phyloP scores from a whole-genome alignment of 441 rosid species.

The Gossypium schwendimanii region DNA sequence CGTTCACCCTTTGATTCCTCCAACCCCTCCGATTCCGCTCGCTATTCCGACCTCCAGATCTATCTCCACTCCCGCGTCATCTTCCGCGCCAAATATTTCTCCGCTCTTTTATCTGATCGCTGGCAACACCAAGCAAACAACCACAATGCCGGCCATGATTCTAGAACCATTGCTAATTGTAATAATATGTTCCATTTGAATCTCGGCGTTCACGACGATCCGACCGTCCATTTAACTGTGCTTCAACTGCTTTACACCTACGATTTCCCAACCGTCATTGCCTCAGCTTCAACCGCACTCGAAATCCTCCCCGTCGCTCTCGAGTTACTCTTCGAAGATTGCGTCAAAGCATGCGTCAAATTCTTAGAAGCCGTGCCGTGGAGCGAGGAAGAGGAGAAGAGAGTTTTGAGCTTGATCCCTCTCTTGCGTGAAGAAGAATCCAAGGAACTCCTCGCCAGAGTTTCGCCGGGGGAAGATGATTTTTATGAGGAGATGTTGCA shows the following conservation, averaged over 20 bases:
- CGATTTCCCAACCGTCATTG: slow-evolving; percentile 31
- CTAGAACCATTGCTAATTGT: neutral
- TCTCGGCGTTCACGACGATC: slow-evolving; percentile 21
- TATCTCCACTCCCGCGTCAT: slow-evolving; percentile 51
- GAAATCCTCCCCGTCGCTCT: slow-evolving; percentile 54
- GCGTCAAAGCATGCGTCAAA: slow-evolving; percentile 34
- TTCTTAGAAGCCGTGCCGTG: slow-evolving; percentile 70
- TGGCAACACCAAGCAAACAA: slow-evolving; percentile 27
- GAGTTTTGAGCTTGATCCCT: slow-evolving; percentile 39
- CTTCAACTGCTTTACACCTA: slow-evolving; percentile 39
- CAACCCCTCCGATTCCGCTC: slow-evolving; percentile 15
- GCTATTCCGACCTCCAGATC: slow-evolving; percentile 36
- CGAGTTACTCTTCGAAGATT: slow-evolving; percentile 52
- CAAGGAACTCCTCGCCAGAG: slow-evolving; percentile 35
- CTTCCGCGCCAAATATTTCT: slow-evolving; percentile 48
- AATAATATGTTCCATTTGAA: slow-evolving; percentile 7
- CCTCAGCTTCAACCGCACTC: slow-evolving; percentile 34
- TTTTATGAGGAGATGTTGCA: slow-evolving; percentile 56
- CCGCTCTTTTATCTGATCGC: slow-evolving; percentile 53
- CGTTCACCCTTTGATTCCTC: slow-evolving; percentile 8
- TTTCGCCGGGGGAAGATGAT: slow-evolving; percentile 25
- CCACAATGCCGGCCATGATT: neutral
- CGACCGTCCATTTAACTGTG: slow-evolving; percentile 28
- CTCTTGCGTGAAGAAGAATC: slow-evolving; percentile 44
- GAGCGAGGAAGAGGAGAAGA: slow-evolving; percentile 56